Evolutionary conservation across 768 basidiomycete species (phyloP), one percentile per base, ranked within the genome.

Genomic region (Cyathus striatus): DNA sequence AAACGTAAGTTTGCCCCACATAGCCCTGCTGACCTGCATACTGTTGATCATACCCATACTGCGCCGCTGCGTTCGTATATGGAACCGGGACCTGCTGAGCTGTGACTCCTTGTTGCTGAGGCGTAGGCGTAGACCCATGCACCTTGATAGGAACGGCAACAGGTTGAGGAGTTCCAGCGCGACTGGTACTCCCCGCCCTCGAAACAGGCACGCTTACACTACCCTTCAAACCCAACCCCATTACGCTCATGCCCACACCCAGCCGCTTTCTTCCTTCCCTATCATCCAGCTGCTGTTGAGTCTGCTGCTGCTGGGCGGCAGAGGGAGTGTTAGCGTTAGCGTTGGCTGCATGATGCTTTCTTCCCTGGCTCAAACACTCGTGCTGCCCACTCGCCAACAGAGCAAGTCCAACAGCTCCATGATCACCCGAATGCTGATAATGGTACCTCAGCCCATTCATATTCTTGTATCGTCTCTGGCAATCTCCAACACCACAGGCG

Each of bases 381-480:
- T 71, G 86, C 50, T 81, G 69, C 3, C 88, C 87, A 41, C 77
- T 78, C 3, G 90, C 89, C 34, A 97, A 75, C 53, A 96, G 67
- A 34, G 83, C 79, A 0, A 97, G 71, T 4, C 96, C 96, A 32
- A 90, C 74, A 5, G 87, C 85, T 3, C 95, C 95, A 62, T 98
- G 96, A 33, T 93, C 91, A 9, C 94, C 95, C 17, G 87, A 87
- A 64, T 98, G 95, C 62, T 93, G 88, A 59, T 97, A 98, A 64
- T 98, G 95, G 49, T 98, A 98, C 55, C 89, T 66, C 48, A 97
- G 68, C 0, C 95, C 95, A 62, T 97, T 97, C 93, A 97, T 95
- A 59, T 99, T 97, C 77, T 97, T 93, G 70, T 97, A 98, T 57
- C 94, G 64, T 57, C 94, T 77, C 59, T 78, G 74, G 54, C 88